Percentiles rank a stretch among this genome's conserved stretches.
Evolutionary conservation across 257 asterid genomes (phyloP).

Genomic region (Nicotiana undulata): DNA sequence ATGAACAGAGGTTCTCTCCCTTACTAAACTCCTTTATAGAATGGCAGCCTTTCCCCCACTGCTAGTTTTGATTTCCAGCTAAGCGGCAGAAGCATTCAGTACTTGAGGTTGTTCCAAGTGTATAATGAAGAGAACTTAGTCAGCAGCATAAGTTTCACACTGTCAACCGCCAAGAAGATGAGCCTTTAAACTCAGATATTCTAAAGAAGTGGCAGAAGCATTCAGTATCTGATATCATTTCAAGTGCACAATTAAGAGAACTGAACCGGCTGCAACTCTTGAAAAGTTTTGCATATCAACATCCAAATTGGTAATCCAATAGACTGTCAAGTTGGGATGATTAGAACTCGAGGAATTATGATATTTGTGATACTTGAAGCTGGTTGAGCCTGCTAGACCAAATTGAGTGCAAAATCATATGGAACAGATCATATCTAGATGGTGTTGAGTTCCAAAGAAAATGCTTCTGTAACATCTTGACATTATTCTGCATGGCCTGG

Average conservation of each 20-base stretch:
- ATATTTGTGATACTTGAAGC: slow-evolving; percentile 24
- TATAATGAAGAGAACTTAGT: no score
- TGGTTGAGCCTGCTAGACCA: slow-evolving; percentile 79
- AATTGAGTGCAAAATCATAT: slow-evolving; percentile 80
- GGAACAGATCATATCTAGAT: slow-evolving; percentile 67
- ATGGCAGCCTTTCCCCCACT: not conserved
- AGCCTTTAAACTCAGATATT: not conserved
- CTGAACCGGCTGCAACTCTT: not conserved
- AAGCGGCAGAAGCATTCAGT: not conserved
- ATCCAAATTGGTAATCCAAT: not conserved
- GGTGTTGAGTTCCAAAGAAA: slow-evolving; percentile 71
- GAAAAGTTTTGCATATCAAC: not conserved
- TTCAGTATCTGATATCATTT: not conserved
- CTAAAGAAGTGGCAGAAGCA: not conserved
- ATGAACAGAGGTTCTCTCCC: not conserved
- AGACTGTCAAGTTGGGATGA: not conserved
- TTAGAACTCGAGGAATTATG: not conserved
- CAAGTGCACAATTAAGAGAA: not conserved
- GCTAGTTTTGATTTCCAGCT: not conserved
- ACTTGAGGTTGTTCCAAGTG: not conserved
- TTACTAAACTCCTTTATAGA: not conserved
- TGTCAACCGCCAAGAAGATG: not conserved
- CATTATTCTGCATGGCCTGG: slow-evolving; percentile 54
- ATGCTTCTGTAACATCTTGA: slow-evolving; percentile 79
- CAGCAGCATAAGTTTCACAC: no score